Conservation (phyloP, 352 stramenopile genomes). For the Phytophthora idaei region DNA sequence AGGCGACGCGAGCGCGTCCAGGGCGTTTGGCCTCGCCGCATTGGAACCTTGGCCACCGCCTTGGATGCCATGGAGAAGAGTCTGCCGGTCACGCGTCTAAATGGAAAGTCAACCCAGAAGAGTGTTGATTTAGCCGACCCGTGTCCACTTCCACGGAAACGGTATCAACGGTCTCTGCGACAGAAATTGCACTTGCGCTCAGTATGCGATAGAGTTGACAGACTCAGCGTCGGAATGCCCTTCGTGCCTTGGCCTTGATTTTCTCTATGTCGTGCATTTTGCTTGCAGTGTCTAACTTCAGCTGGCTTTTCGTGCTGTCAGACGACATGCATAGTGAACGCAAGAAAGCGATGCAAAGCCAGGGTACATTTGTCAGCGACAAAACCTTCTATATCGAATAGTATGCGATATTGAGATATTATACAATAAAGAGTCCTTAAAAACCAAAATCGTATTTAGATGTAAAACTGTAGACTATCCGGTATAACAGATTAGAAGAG, state of each 20-base stretch:
- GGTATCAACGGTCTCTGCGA: not conserved
- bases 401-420: not conserved
- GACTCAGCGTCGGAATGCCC: constrained; percentile 3
- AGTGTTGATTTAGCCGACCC: constrained; percentile 2
- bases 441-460: not conserved
- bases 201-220: constrained; percentile 13
- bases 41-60: constrained; percentile 21
- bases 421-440: too few relatives aligned
- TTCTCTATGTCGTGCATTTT: constrained; percentile 32
- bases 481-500: not conserved
- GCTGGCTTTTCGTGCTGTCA: constrained; percentile 7
- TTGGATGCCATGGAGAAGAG: constrained; percentile 6
- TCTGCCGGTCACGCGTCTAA: not conserved
- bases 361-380: not conserved
- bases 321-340: not conserved
- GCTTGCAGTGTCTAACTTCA: constrained; percentile 16
- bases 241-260: constrained; percentile 15
- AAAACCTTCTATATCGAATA: not conserved
- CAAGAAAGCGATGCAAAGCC: not conserved
- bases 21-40: constrained; percentile 17
- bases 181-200: constrained; percentile 8
- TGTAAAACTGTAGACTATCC: not conserved
- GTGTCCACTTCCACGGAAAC: constrained; percentile 24
- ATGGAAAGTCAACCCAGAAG: constrained; percentile 8
- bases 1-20: constrained; percentile 33